Evolutionary conservation across 768 basidiomycete genomes (phyloP), one percentile per base, ranked within the genome.

Genomic region (Mycena filopes): DNA sequence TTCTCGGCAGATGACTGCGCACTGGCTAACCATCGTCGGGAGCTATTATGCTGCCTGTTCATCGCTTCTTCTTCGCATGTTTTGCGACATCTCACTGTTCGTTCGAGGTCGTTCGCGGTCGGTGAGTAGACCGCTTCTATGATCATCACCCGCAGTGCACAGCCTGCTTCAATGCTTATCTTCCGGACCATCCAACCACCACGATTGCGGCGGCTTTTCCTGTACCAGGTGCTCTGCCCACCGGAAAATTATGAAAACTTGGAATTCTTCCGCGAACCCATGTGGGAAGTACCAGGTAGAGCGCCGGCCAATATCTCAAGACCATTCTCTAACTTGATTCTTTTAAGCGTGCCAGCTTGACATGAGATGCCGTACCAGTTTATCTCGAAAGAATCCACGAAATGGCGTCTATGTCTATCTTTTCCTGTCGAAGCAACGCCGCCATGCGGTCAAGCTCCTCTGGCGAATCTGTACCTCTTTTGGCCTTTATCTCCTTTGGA

Each of bases 101-200:
- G 33, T 59, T 23, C 36, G n/a, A 15, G 11, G 26, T 7, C 48
- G 29, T 20, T 40, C 21, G 25, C 9, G 16, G 26, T 10, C 25
- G 41, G 41, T 42, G 10, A 41, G 41, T 42, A 40, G 28, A 28
- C 31, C 25, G 48, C 56, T 58, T 65, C 57, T 57, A 16, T 65
- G 43, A 58, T 59, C n/a, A 47, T 65, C 63, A 43, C 15, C 13
- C 26, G 21, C 25, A 7, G 4, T 26, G 47, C 36, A 61, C 53
- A 36, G 47, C 55, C 33, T 56, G 23, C n/a, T n/a, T n/a, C n/a
- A n/a, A n/a, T n/a, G n/a, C 63, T 65, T 65, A 65, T 65, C 63
- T 23, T 23, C 45, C 55, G 63, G 50, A 65, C 50, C 57, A 46
- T 53, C 20, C 56, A 56, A 50, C 38, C 46, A 42, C 2, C 11